A percentile compares a stretch with the other conserved stretches of the same genome.
These are phyloP conservation scores for Gossypium schwendimanii DNA, from an alignment of 441 rosid genomes.

Conservation along the genomic window DNA sequence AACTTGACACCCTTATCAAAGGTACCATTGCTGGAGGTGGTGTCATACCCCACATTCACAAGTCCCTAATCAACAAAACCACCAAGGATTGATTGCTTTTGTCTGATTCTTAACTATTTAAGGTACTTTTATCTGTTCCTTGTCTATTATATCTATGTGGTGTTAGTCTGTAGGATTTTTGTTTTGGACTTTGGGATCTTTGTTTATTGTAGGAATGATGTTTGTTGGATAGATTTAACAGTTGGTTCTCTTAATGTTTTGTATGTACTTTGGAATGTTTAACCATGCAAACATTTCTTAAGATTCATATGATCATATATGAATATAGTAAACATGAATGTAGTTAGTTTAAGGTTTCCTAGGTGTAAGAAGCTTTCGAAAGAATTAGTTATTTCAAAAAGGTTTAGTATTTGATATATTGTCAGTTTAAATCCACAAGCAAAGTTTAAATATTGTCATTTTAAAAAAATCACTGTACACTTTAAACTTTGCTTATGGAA, in stretches of 20 bases:
- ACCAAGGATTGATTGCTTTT: constrained; percentile 45
- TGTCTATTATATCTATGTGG: background rate
- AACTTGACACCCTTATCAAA: constrained; percentile 91
- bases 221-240: constrained; percentile 12
- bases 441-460: no score
- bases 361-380: background rate
- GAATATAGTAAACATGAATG: background rate
- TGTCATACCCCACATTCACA: constrained; percentile 93
- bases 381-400: background rate
- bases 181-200: constrained; percentile 5
- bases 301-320: background rate
- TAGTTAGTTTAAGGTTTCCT: background rate
- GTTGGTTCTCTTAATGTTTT: background rate
- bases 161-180: constrained; percentile 14
- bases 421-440: no score
- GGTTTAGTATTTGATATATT: no score
- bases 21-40: constrained; percentile 98
- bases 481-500: no score
- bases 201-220: constrained; percentile 17
- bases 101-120: background rate
- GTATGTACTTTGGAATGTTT: background rate
- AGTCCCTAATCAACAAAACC: constrained; percentile 81
- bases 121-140: background rate
- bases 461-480: no score
- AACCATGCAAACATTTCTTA: background rate